These are phyloP conservation scores for Hemisphaericaspora nanyangensis DNA, from an alignment of 805 yeast genomes.

Conservation along the genomic window DNA sequence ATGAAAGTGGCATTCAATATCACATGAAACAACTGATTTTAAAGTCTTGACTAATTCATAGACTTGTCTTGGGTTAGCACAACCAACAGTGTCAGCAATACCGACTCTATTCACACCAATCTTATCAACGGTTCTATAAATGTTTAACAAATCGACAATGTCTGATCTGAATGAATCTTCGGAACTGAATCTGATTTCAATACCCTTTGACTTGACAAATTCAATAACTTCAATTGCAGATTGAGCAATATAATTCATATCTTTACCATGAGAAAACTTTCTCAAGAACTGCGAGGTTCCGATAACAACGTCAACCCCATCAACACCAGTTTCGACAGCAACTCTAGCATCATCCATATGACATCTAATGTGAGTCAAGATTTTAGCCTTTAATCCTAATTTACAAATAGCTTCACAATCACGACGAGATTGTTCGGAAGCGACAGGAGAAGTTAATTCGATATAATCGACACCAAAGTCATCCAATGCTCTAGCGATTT, in stretches of 20 bases:
- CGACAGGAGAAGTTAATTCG: conserved; percentile 58
- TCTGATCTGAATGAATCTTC: conserved; percentile 62
- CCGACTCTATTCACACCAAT: conserved; percentile 62
- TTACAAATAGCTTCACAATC: conserved; percentile 61
- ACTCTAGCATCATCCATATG: conserved; percentile 60
- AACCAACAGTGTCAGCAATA: conserved; percentile 62
- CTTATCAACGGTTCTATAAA: conserved; percentile 58
- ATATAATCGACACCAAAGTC: conserved; percentile 61
- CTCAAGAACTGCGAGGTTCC: conserved; percentile 58
- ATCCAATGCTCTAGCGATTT: conserved; percentile 57
- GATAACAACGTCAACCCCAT: conserved; percentile 59
- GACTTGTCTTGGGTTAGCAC: conserved; percentile 63
- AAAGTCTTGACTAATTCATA: conserved; percentile 56
- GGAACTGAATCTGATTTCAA: conserved; percentile 55
- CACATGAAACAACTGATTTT: conserved; percentile 55
- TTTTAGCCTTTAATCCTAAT: conserved; percentile 55
- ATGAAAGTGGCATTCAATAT: conserved; percentile 60
- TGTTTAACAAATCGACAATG: conserved; percentile 55
- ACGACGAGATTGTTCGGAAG: conserved; percentile 52
- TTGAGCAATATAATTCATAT: conserved; percentile 56
- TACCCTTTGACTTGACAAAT: conserved; percentile 56
- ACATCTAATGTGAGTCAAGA: conserved; percentile 57
- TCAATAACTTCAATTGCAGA: conserved; percentile 57
- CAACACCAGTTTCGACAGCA: conserved; percentile 61
- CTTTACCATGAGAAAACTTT: conserved; percentile 57